Percentiles rank a stretch among this genome's conserved stretches.
Evolutionary conservation across 371 early-diverging fungal genomes (phyloP).

Genomic region (Mortierella sp.): DNA sequence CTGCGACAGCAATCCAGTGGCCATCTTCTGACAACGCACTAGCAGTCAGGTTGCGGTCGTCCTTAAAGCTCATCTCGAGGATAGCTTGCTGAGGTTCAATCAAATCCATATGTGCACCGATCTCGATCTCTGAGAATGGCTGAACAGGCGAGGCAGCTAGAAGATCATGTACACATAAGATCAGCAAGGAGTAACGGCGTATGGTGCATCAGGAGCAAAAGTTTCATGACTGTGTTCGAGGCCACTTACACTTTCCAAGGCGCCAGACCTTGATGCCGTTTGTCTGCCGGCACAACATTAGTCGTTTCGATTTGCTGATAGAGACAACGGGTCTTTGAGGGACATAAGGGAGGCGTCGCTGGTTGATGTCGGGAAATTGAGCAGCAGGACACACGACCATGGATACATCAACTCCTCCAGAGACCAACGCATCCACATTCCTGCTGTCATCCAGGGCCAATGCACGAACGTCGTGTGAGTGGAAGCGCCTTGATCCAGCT

Average conservation of each 20-base stretch:
- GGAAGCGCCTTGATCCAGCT: conserved; percentile 83
- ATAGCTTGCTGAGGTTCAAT: conserved; percentile 71
- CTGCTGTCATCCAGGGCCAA: conserved; percentile 75
- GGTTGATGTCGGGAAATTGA: conserved; percentile 74
- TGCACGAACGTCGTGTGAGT: conserved; percentile 93
- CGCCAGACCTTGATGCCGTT: conserved; percentile 82
- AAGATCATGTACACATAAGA: too few species aligned
- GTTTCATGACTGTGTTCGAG: neutral
- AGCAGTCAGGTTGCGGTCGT: conserved; percentile 72
- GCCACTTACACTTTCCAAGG: conserved; percentile 67
- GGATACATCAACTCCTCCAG: conserved; percentile 86
- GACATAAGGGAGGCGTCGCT: conserved; percentile 79
- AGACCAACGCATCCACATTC: conserved; percentile 74
- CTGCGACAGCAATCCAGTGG: conserved; percentile 85
- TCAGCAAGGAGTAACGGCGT: neutral
- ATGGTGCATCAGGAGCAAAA: neutral
- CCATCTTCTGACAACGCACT: conserved; percentile 87
- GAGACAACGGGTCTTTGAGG: conserved; percentile 81
- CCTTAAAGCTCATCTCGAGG: conserved; percentile 71
- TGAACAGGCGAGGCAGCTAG: conserved; percentile 46
- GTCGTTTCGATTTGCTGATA: conserved; percentile 66
- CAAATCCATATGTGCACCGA: conserved; percentile 60
- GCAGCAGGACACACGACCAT: conserved; percentile 74
- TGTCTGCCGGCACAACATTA: conserved; percentile 68
- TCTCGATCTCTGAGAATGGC: conserved; percentile 44